Evolutionary conservation across 805 yeast species (phyloP).

Genomic region (Saccharomycopsis fodiens): DNA sequence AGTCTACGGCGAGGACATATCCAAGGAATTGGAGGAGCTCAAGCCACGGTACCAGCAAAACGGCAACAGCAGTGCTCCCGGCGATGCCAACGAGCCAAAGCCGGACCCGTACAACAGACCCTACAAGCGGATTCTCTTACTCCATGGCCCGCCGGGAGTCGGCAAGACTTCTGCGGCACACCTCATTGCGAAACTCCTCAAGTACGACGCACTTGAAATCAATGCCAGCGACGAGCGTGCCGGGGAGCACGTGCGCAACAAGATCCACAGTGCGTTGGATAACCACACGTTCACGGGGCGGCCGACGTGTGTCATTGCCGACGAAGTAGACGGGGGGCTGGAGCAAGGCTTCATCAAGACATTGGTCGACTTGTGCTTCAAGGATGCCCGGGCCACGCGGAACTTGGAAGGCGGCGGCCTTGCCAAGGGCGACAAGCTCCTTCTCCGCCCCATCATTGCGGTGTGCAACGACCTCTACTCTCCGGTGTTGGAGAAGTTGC

Average conservation of each 20-base stretch:
- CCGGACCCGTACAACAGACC: conserved; percentile 55
- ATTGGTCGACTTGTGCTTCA: conserved; percentile 46
- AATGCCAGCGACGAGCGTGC: conserved; percentile 81
- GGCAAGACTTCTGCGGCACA: conserved; percentile 92
- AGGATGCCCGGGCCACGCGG: conserved; percentile 49
- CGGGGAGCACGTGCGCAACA: conserved; percentile 47
- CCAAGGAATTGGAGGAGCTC: conserved; percentile 21
- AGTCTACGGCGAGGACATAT: conserved; percentile 41
- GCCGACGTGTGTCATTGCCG: conserved; percentile 79
- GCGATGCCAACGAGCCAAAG: conserved; percentile 14
- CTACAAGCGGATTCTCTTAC: conserved; percentile 51
- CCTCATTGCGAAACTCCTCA: conserved; percentile 72
- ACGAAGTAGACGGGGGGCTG: conserved; percentile 80
- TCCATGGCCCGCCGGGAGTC: conserved; percentile 90
- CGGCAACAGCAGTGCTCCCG: conserved; percentile 9
- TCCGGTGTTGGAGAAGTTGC: conserved; percentile 62
- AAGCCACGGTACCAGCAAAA: conserved; percentile 3
- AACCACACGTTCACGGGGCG: conserved; percentile 58
- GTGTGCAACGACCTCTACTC: conserved; percentile 85
- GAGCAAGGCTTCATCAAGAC: conserved; percentile 57
- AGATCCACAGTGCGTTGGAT: conserved; percentile 53
- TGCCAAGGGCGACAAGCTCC: conserved; percentile 27
- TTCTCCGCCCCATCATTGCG: conserved; percentile 82
- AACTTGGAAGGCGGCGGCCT: conserved; percentile 24
- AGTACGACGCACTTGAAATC: conserved; percentile 73